A percentile compares a stretch with the other conserved stretches of the same genome.
Conservation (phyloP, 371 early-diverging fungal genomes). For the Rhizopus microsporus region DNA sequence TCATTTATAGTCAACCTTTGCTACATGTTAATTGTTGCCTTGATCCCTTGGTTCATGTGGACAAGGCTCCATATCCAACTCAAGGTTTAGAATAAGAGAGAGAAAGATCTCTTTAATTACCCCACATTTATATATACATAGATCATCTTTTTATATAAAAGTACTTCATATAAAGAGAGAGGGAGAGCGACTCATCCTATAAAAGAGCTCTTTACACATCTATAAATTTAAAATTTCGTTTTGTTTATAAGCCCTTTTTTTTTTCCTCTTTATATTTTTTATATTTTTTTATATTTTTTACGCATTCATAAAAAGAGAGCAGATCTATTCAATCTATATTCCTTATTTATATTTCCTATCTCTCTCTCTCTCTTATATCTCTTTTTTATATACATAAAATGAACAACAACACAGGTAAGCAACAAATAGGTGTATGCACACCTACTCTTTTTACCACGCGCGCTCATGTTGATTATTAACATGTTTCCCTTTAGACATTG, state of each 20-base stretch:
- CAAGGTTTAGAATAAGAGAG: background rate
- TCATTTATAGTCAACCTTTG: constrained; percentile 53
- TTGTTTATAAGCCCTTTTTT: background rate
- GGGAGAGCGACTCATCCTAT: too few relatives aligned
- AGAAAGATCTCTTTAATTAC: background rate
- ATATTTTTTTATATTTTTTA: too few relatives aligned
- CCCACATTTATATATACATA: background rate
- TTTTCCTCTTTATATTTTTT: too few relatives aligned
- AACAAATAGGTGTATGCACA: too few relatives aligned
- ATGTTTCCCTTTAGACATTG: background rate
- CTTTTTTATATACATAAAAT: background rate
- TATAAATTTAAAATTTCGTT: background rate
- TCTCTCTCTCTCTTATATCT: background rate
- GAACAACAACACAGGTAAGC: background rate
- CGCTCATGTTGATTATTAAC: background rate
- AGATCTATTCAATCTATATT: background rate
- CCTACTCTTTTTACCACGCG: too few relatives aligned
- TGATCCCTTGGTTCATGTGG: constrained; percentile 29
- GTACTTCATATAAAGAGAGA: too few relatives aligned
- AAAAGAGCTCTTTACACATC: too few relatives aligned
- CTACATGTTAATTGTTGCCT: constrained; percentile 56
- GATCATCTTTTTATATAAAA: too few relatives aligned
- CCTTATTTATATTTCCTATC: too few relatives aligned
- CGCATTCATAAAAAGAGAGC: background rate
- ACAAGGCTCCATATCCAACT: background rate